Conservation (phyloP, 2,329 filamentous ascomycete species). For the Pezicula neosporulosa region DNA sequence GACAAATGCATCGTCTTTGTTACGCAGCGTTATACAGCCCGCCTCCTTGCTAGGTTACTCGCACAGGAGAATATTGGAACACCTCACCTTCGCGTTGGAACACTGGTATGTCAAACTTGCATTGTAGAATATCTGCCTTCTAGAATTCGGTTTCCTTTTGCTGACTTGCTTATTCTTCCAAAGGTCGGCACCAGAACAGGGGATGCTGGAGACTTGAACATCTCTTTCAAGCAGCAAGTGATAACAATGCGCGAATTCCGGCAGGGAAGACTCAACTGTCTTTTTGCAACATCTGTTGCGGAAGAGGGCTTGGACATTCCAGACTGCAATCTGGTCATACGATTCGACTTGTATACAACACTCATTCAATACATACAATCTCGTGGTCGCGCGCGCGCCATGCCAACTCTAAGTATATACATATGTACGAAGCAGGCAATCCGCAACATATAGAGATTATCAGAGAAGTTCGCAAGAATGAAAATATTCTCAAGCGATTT, state of each 20-base stretch:
- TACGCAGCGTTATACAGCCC: constrained; percentile 72
- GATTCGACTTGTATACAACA: constrained; percentile 85
- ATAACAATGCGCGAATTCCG: constrained; percentile 65
- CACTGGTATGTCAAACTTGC: constrained; percentile 48
- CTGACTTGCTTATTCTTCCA: not conserved
- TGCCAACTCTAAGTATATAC: constrained; percentile 72
- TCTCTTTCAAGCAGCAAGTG: constrained; percentile 70
- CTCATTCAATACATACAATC: constrained; percentile 96
- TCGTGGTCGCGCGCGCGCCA: constrained; percentile 82
- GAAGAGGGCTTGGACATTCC: constrained; percentile 68
- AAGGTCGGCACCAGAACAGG: constrained; percentile 45
- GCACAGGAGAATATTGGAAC: constrained; percentile 49
- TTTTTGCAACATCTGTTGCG: constrained; percentile 64
- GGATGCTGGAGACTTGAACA: constrained; percentile 51
- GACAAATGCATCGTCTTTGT: constrained; percentile 87
- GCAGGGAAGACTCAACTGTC: constrained; percentile 55
- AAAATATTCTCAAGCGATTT: constrained; percentile 67
- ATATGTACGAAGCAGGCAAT: constrained; percentile 77
- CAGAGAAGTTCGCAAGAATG: constrained; percentile 56
- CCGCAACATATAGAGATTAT: constrained; percentile 52
- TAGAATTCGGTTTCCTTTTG: not conserved
- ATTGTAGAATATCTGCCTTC: not conserved
- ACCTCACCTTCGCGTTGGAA: constrained; percentile 54
- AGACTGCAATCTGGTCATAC: constrained; percentile 62
- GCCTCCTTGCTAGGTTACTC: constrained; percentile 68